Base-by-base conservation (phyloP, 1,284 basidiomycete genomes). In the Phellopilus nigrolimitatus region DNA sequence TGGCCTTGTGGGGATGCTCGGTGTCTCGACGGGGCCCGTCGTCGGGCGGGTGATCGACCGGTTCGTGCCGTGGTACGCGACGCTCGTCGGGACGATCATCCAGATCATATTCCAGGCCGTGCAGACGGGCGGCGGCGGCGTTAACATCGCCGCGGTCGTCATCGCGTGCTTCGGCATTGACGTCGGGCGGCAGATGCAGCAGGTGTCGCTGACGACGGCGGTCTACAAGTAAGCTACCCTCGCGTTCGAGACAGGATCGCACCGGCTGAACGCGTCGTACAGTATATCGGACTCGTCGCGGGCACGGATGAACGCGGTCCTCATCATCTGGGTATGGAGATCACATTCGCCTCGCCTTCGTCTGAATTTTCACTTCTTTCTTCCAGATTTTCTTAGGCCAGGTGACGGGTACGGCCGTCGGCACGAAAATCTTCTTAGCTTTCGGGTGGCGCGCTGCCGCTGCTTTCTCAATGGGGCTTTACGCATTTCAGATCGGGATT, bases 1-100 rank as follows among this genome's bases (percentile, higher is more conserved):
- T 62, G 85, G 83, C 4, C 66, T 88, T 2, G 68, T 87, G 12
- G 87, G 87, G 4, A 77, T 86, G 63, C 67, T 79, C 17, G 84
- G 83, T n/a, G 84, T 86, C 4, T 66, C 78, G 4, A 65, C 75
- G 38, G 79, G 79, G 0, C 86, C 85, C 0, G 57, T 84, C 9
- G 72, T 77, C 17, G 87, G 87, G 0, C 71, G 71, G 27, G 56
- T 79, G 7, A 74, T 88, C 41, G 84, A 89, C 62, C 67, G 62
- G 2, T 71, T 88, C 17, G 70, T 82, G 0, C 81, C 81, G 0
- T 89, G 84, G 84, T 77, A 80, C 45, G 78, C 79, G 5, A 74
- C 81, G 13, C 64, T 86, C 19, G 59, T 78, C 17, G 72, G 74
- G 7, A 70, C 79, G 2, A 25, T 70, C 5, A 56, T 64, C 43